phyloP scores from a whole-genome alignment of 2,329 filamentous ascomycete genomes.

The Epichloe coenophiala region DNA sequence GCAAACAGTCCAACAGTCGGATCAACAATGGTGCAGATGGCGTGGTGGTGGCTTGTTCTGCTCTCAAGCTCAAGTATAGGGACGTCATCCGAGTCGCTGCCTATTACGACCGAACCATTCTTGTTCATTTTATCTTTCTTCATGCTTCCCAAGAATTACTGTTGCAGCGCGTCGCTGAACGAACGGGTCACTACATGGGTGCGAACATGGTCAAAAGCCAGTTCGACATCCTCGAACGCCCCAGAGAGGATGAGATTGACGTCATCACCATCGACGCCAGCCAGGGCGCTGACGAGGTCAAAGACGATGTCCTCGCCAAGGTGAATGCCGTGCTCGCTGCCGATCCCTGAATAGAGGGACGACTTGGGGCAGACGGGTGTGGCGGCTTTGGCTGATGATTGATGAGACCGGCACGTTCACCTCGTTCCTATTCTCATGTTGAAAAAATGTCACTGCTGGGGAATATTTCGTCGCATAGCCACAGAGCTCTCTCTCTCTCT shows the following conservation, averaged over 20 bases:
- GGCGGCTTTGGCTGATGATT: background rate
- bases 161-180: conserved; percentile 56
- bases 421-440: too few species aligned
- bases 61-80: conserved; percentile 92
- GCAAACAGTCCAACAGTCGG: conserved; percentile 49
- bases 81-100: conserved; percentile 76
- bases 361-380: background rate
- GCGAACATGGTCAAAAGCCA: conserved; percentile 91
- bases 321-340: conserved; percentile 38
- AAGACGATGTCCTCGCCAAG: conserved; percentile 42
- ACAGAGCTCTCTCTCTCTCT: too few species aligned
- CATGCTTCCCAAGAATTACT: conserved; percentile 64
- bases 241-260: conserved; percentile 55
- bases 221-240: conserved; percentile 75
- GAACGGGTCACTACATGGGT: conserved; percentile 90
- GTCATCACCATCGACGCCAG: conserved; percentile 60
- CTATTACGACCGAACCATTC: conserved; percentile 59
- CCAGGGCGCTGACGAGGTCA: conserved; percentile 43
- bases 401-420: too few species aligned
- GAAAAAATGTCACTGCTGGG: too few species aligned
- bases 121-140: conserved; percentile 88
- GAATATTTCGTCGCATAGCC: too few species aligned
- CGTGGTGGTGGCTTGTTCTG: conserved; percentile 90
- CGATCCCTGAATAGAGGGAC: conserved; percentile 5
- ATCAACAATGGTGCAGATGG: conserved; percentile 47